These are phyloP conservation scores for Rhamnella rubrinervis DNA, from an alignment of 331 rosid genomes.

Conservation along the genomic window DNA sequence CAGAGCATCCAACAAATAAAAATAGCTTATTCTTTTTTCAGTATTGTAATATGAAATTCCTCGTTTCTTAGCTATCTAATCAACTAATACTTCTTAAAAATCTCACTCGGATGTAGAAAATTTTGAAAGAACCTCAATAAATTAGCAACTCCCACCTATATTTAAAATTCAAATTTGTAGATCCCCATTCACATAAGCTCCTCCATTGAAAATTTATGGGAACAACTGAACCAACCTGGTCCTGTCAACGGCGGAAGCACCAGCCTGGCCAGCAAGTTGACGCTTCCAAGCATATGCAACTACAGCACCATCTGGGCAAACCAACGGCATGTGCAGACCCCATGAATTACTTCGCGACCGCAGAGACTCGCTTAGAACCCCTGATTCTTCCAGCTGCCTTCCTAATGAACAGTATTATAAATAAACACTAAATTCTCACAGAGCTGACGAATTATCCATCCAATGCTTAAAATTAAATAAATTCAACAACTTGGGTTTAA, in stretches of 20 bases:
- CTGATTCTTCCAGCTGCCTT: slow-evolving; percentile 82
- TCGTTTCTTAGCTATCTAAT: not conserved
- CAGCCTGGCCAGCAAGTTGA: slow-evolving; percentile 93
- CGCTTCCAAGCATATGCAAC: slow-evolving; percentile 98
- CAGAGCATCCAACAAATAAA: not conserved
- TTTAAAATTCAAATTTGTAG: too few relatives aligned
- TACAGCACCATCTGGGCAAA: slow-evolving; percentile 91
- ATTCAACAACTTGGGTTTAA: not conserved
- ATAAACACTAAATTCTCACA: not conserved
- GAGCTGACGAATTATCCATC: not conserved
- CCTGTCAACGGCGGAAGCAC: slow-evolving; percentile 88
- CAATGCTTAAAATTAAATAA: not conserved
- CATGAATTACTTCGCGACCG: slow-evolving; percentile 80
- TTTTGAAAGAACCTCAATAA: too few relatives aligned
- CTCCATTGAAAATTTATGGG: too few relatives aligned
- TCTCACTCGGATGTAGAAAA: too few relatives aligned
- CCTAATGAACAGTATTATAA: slow-evolving; percentile 39
- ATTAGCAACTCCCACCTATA: not conserved
- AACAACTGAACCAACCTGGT: slow-evolving; percentile 47
- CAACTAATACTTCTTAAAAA: not conserved
- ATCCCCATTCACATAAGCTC: not conserved
- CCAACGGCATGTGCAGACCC: slow-evolving; percentile 94
- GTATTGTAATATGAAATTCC: not conserved
- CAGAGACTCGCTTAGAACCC: slow-evolving; percentile 77
- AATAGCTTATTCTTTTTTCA: not conserved